phyloP scores from a whole-genome alignment of 345 rosid species.

The Heritiera fomes region DNA sequence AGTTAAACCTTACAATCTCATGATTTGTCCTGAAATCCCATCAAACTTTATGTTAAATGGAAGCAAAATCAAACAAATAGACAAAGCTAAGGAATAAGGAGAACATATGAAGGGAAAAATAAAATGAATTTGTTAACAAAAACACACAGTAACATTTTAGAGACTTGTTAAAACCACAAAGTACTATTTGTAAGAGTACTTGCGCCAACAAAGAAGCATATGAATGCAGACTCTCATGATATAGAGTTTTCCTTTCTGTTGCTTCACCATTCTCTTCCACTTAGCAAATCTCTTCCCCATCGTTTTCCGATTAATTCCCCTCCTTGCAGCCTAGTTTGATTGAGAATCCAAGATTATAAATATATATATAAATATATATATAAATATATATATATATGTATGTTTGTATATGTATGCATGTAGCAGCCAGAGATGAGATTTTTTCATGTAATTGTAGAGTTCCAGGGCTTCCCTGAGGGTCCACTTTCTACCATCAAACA shows the following conservation, averaged over 20 bases:
- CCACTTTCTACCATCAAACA: constrained; percentile 34
- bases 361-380: not conserved
- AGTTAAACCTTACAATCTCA: not conserved
- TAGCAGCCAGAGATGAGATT: constrained; percentile 2
- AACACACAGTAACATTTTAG: constrained; percentile 4
- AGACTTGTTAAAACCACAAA: not conserved
- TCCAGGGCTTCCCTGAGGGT: constrained; percentile 23
- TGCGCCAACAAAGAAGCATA: constrained; percentile 72
- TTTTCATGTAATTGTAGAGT: not conserved
- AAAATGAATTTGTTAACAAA: constrained; percentile 6
- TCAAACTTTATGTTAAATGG: constrained; percentile 25
- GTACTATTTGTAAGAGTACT: constrained; percentile 33
- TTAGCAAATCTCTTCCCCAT: constrained; percentile 51
- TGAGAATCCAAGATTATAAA: not conserved
- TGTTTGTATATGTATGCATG: too few species aligned
- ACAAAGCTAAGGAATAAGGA: not conserved
- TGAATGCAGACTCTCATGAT: constrained; percentile 60
- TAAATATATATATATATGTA: not conserved
- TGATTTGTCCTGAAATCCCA: constrained; percentile 9
- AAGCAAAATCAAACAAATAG: constrained; percentile 16
- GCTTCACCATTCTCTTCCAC: constrained; percentile 66
- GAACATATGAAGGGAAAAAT: not conserved
- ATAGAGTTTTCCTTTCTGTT: constrained; percentile 60
- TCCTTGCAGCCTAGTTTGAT: not conserved
- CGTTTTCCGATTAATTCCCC: constrained; percentile 11